phyloP scores from a whole-genome alignment of 1,284 basidiomycete genomes.

The Irpex sp. region DNA sequence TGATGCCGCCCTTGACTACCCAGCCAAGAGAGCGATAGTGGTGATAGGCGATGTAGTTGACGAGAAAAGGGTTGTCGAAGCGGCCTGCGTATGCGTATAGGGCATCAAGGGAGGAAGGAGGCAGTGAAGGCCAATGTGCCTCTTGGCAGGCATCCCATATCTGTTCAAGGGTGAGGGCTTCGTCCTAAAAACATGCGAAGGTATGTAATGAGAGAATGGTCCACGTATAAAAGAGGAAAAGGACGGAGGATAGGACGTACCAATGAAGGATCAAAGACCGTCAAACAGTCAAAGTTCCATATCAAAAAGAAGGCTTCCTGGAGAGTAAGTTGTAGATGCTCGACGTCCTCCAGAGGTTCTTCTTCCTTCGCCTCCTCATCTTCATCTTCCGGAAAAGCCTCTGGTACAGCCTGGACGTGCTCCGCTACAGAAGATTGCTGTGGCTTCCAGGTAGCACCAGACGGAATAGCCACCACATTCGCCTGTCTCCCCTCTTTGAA shows the following conservation, averaged over 20 bases:
- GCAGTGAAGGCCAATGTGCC: constrained; percentile 27
- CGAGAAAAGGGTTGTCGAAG: constrained; percentile 89
- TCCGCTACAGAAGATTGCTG: constrained; percentile 12
- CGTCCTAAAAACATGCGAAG: constrained; percentile 33
- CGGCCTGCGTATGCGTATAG: constrained; percentile 31
- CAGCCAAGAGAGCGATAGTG: constrained; percentile 98
- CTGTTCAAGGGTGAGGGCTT: constrained; percentile 48
- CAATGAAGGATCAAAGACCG: constrained; percentile 61
- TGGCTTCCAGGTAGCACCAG: constrained; percentile 75
- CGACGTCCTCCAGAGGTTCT: constrained; percentile 65
- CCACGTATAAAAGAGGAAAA: no score
- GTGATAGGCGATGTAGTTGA: constrained; percentile 91
- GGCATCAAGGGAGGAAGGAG: constrained; percentile 24
- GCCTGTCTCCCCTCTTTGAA: constrained; percentile 64
- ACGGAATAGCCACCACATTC: constrained; percentile 49
- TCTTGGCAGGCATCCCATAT: constrained; percentile 62
- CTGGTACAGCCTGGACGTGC: neutral
- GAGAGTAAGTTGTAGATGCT: constrained; percentile 90
- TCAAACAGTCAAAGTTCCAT: constrained; percentile 83
- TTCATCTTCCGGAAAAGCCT: constrained; percentile 10
- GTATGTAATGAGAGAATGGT: no score
- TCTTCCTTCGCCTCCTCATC: constrained; percentile 34
- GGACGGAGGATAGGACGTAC: constrained; percentile 37
- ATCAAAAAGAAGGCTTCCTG: constrained; percentile 92
- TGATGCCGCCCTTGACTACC: constrained; percentile 95